These are phyloP conservation scores for Entomortierella parvispora DNA, from an alignment of 192 early-diverging fungal genomes.

Conservation along the genomic window DNA sequence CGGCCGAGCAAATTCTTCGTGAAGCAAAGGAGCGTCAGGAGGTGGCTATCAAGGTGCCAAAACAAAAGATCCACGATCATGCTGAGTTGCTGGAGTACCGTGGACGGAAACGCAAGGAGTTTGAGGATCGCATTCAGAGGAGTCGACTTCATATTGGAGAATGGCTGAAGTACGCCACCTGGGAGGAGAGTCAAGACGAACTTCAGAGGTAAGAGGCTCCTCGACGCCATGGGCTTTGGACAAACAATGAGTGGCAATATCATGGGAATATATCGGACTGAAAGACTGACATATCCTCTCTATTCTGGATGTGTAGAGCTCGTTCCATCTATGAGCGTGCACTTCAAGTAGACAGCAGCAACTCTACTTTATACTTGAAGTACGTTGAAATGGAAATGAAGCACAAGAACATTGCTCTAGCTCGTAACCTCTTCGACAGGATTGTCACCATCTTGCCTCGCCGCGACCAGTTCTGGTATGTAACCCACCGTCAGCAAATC, in stretches of 20 bases:
- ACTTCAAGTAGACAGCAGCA: constrained; percentile 88
- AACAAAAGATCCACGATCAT: constrained; percentile 91
- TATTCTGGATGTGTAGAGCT: constrained; percentile 59
- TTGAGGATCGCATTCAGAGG: constrained; percentile 89
- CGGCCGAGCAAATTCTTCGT: constrained; percentile 97
- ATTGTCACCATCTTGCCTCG: constrained; percentile 89
- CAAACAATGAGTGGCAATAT: too few species aligned
- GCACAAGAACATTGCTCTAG: constrained; percentile 91
- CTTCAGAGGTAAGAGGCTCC: constrained; percentile 84
- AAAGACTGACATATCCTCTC: neutral
- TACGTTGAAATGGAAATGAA: constrained; percentile 99
- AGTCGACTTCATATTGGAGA: constrained; percentile 88
- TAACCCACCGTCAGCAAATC: too few species aligned
- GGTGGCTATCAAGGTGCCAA: constrained; percentile 69
- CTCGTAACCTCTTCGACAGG: constrained; percentile 95
- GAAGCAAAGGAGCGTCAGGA: constrained; percentile 90
- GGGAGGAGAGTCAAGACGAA: constrained; percentile 95
- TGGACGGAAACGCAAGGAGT: constrained; percentile 90
- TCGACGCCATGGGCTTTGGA: too few species aligned
- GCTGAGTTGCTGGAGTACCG: constrained; percentile 95
- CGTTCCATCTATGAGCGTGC: constrained; percentile 94
- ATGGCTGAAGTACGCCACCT: constrained; percentile 96
- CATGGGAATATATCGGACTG: constrained; percentile 27
- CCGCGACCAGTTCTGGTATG: constrained; percentile 81
- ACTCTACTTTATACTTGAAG: constrained; percentile 87